These are phyloP conservation scores for Domatiomyces globalis DNA, from an alignment of 2,329 filamentous ascomycete species.

Conservation along the genomic window DNA sequence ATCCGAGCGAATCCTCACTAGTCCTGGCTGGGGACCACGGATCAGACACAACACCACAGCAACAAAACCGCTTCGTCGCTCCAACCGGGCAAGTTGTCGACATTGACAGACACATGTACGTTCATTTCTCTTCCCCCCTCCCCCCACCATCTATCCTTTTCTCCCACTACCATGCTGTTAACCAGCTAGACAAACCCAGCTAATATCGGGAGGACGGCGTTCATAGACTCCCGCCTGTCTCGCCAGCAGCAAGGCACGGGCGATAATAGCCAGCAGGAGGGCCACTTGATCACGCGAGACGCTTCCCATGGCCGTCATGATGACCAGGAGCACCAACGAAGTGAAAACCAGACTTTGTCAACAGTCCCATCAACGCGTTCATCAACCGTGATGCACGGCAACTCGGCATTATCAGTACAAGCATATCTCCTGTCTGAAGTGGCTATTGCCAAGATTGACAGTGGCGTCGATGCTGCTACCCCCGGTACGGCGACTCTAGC, in stretches of 20 bases:
- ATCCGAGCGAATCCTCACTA: neutral
- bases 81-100: constrained; percentile 46
- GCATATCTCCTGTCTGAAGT: neutral
- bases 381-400: neutral
- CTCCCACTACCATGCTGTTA: constrained; percentile 1
- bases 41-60: constrained; percentile 24
- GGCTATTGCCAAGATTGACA: neutral
- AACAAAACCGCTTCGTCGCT: constrained; percentile 38
- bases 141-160: constrained; percentile 1
- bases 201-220: constrained; percentile 53
- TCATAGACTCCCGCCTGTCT: constrained; percentile 41
- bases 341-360: neutral
- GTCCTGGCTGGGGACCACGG: constrained; percentile 17
- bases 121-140: constrained; percentile 12
- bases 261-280: neutral
- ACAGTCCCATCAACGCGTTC: neutral
- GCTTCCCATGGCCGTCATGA: neutral
- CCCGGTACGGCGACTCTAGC: too few relatives aligned
- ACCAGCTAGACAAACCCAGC: constrained; percentile 23
- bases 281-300: neutral
- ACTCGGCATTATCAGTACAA: neutral
- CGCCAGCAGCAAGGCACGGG: neutral
- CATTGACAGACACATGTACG: constrained; percentile 51
- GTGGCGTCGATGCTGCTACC: neutral
- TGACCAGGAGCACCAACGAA: neutral